Percentiles rank a stretch among this genome's conserved stretches.
Conservation (phyloP, 768 basidiomycete species). For the Tubosaeta brunneosetosa region DNA sequence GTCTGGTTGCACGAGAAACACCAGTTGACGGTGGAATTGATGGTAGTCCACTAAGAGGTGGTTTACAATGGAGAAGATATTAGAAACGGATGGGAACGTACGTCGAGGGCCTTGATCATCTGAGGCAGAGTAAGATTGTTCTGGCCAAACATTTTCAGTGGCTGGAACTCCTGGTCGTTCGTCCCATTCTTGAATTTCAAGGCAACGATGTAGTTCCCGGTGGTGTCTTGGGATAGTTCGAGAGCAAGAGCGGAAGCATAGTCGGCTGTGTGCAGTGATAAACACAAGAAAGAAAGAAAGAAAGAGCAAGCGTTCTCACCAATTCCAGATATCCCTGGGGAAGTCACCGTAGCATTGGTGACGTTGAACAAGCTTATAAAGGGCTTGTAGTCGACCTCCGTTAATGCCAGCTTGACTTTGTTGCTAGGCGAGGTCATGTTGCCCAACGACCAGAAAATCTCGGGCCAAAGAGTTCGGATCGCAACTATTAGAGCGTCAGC, state of each 20-base stretch:
- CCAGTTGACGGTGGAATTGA: constrained; percentile 33
- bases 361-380: constrained; percentile 84
- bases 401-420: constrained; percentile 70
- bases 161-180: constrained; percentile 43
- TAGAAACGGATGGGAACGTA: not conserved
- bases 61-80: not conserved
- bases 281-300: not conserved
- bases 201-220: constrained; percentile 69
- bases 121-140: constrained; percentile 19
- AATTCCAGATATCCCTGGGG: constrained; percentile 60
- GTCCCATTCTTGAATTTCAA: constrained; percentile 85
- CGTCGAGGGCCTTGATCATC: constrained; percentile 17
- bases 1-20: constrained; percentile 33
- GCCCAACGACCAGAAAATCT: constrained; percentile 66
- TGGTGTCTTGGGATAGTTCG: constrained; percentile 58
- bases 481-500: constrained; percentile 49
- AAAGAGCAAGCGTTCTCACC: constrained; percentile 38
- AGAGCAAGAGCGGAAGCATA: constrained; percentile 69
- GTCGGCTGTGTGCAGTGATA: constrained; percentile 47
- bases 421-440: constrained; percentile 71
- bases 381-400: constrained; percentile 81
- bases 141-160: constrained; percentile 62
- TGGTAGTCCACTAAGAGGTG: constrained; percentile 16
- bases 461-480: constrained; percentile 69
- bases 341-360: constrained; percentile 55